These are phyloP conservation scores for Nepenthes alata DNA, from an alignment of 179 eudicot genomes.

Conservation along the genomic window DNA sequence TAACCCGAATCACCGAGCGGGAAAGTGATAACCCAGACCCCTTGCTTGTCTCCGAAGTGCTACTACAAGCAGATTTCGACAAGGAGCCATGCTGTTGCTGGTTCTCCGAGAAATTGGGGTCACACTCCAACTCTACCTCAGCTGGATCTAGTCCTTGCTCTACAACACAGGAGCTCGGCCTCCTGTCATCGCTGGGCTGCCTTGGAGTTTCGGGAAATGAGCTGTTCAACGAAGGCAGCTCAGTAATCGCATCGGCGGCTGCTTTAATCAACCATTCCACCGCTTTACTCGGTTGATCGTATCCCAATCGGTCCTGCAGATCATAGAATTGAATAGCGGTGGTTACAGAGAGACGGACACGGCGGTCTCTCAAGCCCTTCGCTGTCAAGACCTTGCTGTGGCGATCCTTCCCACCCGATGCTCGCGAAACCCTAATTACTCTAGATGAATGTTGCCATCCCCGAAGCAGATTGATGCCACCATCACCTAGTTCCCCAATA, in stretches of 20 bases:
- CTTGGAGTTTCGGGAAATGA: slow-evolving; percentile 43
- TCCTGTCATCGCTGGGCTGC: slow-evolving; percentile 34
- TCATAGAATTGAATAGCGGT: slow-evolving; percentile 94
- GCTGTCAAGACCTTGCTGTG: slow-evolving; percentile 96
- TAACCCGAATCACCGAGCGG: slow-evolving; percentile 50
- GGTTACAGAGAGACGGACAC: slow-evolving; percentile 69
- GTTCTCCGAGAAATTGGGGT: not conserved
- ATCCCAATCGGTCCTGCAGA: slow-evolving; percentile 78
- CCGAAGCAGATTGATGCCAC: slow-evolving; percentile 4
- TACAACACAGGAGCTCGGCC: not conserved
- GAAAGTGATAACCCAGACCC: slow-evolving; percentile 68
- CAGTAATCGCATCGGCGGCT: slow-evolving; percentile 59
- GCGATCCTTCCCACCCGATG: slow-evolving; percentile 88
- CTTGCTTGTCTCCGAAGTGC: slow-evolving; percentile 71
- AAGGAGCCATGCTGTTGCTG: slow-evolving; percentile 21
- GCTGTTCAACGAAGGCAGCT: slow-evolving; percentile 51
- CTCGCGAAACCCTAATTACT: slow-evolving; percentile 89
- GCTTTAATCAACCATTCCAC: slow-evolving; percentile 91
- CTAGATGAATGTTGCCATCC: slow-evolving; percentile 59
- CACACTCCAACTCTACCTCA: slow-evolving; percentile 16
- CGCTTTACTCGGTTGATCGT: slow-evolving; percentile 92
- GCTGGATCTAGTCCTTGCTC: slow-evolving; percentile 25
- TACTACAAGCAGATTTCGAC: slow-evolving; percentile 15
- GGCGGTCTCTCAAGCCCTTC: slow-evolving; percentile 68
- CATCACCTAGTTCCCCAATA: slow-evolving; percentile 10